Conservation (phyloP, 106 monocot species). For the Dioscorea zingiberensis region DNA sequence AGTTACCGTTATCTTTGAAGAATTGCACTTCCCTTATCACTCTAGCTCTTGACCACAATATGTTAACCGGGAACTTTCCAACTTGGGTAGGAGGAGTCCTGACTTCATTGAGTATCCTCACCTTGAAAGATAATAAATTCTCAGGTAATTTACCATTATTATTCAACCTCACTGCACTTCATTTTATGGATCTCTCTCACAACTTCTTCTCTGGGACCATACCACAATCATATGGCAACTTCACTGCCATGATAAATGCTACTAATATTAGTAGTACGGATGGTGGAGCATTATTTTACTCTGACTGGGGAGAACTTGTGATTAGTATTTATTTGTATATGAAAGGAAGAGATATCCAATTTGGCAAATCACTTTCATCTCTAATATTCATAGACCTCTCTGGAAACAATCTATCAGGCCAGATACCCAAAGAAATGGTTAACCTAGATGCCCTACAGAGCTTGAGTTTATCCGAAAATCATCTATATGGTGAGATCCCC, state of each 20-base stretch:
- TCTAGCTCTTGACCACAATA: conserved; percentile 1
- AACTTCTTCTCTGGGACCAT: neutral
- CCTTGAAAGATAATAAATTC: neutral
- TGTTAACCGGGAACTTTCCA: neutral
- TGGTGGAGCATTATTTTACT: neutral
- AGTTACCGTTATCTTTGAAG: conserved; percentile 12
- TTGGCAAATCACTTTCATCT: neutral
- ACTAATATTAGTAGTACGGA: neutral
- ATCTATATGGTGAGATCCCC: neutral
- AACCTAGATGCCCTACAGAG: neutral
- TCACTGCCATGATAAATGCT: neutral
- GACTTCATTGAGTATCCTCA: neutral
- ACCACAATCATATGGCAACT: neutral
- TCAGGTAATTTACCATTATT: neutral
- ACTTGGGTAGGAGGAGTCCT: neutral
- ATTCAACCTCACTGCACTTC: neutral
- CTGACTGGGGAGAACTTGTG: neutral
- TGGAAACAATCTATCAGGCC: neutral
- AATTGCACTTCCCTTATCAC: neutral
- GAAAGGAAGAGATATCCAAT: neutral
- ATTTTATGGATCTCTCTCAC: neutral
- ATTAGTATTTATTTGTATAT: neutral
- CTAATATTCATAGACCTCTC: neutral
- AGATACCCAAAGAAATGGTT: neutral
- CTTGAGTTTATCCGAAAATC: neutral